These are phyloP conservation scores for Globisporangium acanthophoron DNA, from an alignment of 352 stramenopile species.

Conservation along the genomic window DNA sequence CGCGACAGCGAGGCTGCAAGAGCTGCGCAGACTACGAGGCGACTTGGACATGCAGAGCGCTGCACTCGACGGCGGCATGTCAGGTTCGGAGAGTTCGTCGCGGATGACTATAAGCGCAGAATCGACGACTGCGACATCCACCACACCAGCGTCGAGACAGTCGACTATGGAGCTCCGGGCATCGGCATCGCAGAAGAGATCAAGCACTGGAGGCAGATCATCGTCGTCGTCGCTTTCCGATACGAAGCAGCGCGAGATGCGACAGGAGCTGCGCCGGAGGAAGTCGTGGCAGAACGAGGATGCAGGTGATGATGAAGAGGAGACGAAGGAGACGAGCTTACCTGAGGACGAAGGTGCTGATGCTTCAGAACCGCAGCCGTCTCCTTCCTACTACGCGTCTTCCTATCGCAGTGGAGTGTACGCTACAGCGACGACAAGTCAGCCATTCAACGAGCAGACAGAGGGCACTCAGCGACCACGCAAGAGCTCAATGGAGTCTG, in stretches of 20 bases:
- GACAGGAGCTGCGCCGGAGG: constrained; percentile 6
- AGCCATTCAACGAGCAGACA: not conserved
- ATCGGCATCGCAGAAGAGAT: not conserved
- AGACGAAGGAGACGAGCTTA: not conserved
- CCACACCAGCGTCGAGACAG: not conserved
- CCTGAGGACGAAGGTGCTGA: not conserved
- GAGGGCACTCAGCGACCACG: not conserved
- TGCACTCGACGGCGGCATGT: not conserved
- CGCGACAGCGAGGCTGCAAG: not conserved
- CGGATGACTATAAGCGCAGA: not conserved
- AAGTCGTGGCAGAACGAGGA: constrained; percentile 6
- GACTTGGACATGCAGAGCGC: not conserved
- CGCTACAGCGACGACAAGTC: no score
- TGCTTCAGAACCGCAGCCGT: not conserved
- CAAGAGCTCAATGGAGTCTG: not conserved
- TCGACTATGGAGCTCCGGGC: not conserved
- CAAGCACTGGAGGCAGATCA: not conserved
- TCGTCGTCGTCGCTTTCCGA: constrained; percentile 1
- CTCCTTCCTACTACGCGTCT: not conserved
- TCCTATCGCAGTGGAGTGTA: not conserved
- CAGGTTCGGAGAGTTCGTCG: not conserved
- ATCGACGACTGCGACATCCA: not conserved
- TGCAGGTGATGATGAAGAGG: not conserved
- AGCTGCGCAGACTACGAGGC: not conserved
- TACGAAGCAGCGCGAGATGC: constrained; percentile 7